Evolutionary conservation across 257 asterid genomes (phyloP).

Genomic region (Misopates orontium): DNA sequence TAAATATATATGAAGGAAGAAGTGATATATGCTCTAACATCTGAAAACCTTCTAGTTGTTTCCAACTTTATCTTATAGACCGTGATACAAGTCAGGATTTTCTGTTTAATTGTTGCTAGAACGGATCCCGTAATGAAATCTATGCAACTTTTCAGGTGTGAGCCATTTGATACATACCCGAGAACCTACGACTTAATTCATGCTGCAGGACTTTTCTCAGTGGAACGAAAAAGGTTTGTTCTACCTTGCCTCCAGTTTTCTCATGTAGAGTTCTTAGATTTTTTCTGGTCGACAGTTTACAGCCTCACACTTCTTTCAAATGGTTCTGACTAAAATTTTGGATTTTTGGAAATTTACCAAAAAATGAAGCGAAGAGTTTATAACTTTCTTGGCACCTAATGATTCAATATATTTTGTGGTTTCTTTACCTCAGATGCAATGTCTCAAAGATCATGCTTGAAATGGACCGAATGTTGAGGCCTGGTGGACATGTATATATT

Average conservation of each 20-base stretch:
- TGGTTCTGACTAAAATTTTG: too few species aligned
- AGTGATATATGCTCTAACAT: too few species aligned
- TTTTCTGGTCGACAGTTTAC: too few species aligned
- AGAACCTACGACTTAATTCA: constrained; percentile 84
- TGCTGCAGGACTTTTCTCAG: constrained; percentile 63
- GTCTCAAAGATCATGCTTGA: constrained; percentile 80
- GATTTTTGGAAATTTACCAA: too few species aligned
- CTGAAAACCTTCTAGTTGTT: background rate
- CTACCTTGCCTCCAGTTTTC: background rate
- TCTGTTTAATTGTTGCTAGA: background rate
- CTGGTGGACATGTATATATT: constrained; percentile 67
- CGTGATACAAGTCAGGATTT: background rate
- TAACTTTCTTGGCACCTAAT: too few species aligned
- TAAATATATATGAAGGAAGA: too few species aligned
- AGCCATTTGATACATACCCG: constrained; percentile 74
- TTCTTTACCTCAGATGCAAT: constrained; percentile 60
- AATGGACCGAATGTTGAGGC: constrained; percentile 90
- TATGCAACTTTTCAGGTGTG: constrained; percentile 53
- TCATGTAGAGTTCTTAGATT: too few species aligned
- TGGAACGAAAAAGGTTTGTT: constrained; percentile 50
- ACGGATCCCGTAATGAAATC: background rate
- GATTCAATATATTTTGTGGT: background rate
- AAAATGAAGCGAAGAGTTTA: too few species aligned
- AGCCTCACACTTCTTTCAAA: too few species aligned
- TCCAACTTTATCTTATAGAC: background rate